These are phyloP conservation scores for Panicum hallii DNA, from an alignment of 202 grass and related monocot species.

Conservation along the genomic window DNA sequence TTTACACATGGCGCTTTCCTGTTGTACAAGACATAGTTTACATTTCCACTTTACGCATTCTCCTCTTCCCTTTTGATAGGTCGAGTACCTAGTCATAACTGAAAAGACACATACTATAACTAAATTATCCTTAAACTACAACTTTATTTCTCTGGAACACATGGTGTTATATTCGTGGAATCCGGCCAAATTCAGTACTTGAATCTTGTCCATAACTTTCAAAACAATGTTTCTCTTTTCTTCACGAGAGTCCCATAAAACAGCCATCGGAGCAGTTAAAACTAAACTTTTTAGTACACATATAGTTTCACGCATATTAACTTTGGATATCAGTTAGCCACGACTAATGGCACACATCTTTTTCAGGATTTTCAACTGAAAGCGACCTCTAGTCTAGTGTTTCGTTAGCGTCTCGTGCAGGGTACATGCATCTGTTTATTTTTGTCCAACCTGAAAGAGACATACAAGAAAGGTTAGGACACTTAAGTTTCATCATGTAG, in stretches of 20 bases:
- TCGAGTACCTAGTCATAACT: no score
- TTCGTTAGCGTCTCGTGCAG: not conserved
- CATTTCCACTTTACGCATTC: no score
- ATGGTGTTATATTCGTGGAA: no score
- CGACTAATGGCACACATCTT: not conserved
- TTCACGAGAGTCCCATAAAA: not conserved
- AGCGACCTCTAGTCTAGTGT: conserved; percentile 3
- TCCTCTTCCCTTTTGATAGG: no score
- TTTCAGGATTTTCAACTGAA: conserved; percentile 14
- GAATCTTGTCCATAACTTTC: not conserved
- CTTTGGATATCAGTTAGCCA: not conserved
- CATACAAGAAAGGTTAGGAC: not conserved
- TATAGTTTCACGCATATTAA: not conserved
- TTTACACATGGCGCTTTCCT: no score
- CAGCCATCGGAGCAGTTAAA: not conserved
- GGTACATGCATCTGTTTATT: not conserved
- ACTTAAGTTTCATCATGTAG: not conserved
- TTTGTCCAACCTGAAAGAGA: not conserved
- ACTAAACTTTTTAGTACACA: not conserved
- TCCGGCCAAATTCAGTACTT: not conserved
- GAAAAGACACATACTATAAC: no score
- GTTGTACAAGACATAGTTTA: no score
- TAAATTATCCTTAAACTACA: no score
- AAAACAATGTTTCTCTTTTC: not conserved
- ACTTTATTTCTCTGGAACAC: no score